Percentiles rank a stretch among this genome's conserved stretches.
Evolutionary conservation across 2,329 filamentous ascomycete species (phyloP).

Genomic region (Aureobasidium melanogenum): DNA sequence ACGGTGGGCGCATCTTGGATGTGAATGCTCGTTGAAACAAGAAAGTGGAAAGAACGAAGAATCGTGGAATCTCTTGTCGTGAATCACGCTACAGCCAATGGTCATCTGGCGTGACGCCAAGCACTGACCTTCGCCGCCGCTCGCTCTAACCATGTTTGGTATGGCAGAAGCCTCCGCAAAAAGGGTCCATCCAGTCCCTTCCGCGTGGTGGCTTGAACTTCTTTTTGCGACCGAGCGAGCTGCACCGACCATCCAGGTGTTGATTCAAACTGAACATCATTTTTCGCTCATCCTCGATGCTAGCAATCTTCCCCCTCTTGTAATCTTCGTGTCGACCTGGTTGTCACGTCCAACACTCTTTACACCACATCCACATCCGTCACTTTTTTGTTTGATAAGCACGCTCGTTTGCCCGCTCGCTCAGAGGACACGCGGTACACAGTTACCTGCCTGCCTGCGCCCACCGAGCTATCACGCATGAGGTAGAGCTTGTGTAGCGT

Average conservation of each 20-base stretch:
- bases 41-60: too few relatives aligned
- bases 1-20: slow-evolving; percentile 11
- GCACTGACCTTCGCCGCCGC: not conserved
- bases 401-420: not conserved
- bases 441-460: not conserved
- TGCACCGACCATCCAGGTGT: not conserved
- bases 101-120: slow-evolving; percentile 6
- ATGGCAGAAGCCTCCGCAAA: not conserved
- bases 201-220: slow-evolving; percentile 2
- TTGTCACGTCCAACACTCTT: not conserved
- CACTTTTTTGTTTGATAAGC: not conserved
- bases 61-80: not conserved
- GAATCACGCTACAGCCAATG: slow-evolving; percentile 1
- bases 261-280: not conserved
- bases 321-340: not conserved
- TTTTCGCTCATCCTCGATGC: not conserved
- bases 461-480: not conserved
- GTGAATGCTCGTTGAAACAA: not conserved
- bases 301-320: too few relatives aligned
- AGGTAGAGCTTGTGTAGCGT: slow-evolving; percentile 10
- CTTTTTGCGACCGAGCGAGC: not conserved
- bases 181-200: not conserved
- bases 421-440: not conserved
- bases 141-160: not conserved
- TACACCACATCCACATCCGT: not conserved